Conservation (phyloP, 176 grass and related monocot species). For the Dactylis glomerata region DNA sequence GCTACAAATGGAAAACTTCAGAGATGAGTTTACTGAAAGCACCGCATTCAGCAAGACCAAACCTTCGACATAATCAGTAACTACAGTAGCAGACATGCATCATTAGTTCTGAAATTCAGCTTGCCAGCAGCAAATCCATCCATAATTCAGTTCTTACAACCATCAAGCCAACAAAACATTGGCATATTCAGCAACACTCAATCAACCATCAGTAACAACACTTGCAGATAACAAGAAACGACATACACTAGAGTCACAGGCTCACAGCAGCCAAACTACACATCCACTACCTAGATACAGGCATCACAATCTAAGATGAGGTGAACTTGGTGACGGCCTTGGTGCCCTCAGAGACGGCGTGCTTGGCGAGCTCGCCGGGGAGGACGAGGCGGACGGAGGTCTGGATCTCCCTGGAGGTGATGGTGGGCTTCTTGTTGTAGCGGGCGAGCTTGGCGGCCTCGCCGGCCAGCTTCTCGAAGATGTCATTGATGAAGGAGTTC, state of each 20-base stretch:
- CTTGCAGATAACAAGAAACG: not conserved
- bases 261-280: not conserved
- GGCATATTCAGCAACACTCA: not conserved
- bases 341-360: slow-evolving; percentile 60
- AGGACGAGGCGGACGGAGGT: slow-evolving; percentile 66
- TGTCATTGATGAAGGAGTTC: slow-evolving; percentile 91
- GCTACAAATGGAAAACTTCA: too few species aligned
- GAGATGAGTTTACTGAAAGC: too few species aligned
- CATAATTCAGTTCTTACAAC: not conserved
- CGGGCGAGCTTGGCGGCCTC: slow-evolving; percentile 37
- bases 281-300: too few species aligned
- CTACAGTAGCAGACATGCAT: too few species aligned
- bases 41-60: too few species aligned
- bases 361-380: slow-evolving; percentile 63
- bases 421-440: slow-evolving; percentile 71
- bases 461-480: slow-evolving; percentile 69
- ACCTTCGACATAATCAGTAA: too few species aligned
- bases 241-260: not conserved
- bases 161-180: not conserved
- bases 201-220: not conserved
- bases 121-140: not conserved
- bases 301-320: slow-evolving; percentile 9
- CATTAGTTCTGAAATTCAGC: not conserved
- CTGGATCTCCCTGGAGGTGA: slow-evolving; percentile 62
- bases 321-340: slow-evolving; percentile 64